These are phyloP conservation scores for Pulveroboletus sp. DNA, from an alignment of 768 basidiomycete species.

Conservation along the genomic window DNA sequence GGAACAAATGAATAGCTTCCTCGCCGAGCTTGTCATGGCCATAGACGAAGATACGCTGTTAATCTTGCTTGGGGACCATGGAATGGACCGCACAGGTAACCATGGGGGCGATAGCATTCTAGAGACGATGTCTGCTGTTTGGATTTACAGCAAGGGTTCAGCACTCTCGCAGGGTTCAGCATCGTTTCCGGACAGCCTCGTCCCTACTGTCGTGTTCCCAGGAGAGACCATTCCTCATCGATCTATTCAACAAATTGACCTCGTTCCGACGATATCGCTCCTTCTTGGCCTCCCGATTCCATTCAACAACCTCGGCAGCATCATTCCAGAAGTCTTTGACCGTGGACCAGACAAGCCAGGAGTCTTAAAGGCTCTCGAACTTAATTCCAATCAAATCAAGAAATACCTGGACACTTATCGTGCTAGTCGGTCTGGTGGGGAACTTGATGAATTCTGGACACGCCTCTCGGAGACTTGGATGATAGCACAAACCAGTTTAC, in stretches of 20 bases:
- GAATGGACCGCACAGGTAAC: slow-evolving; percentile 93
- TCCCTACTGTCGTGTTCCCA: slow-evolving; percentile 58
- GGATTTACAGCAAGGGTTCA: slow-evolving; percentile 85
- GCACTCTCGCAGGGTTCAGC: slow-evolving; percentile 37
- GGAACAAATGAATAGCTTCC: slow-evolving; percentile 79
- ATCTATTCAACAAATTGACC: slow-evolving; percentile 86
- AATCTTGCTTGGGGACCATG: slow-evolving; percentile 92
- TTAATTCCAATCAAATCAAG: slow-evolving; percentile 74
- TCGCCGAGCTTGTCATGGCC: slow-evolving; percentile 63
- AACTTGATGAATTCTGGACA: slow-evolving; percentile 65
- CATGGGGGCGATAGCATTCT: slow-evolving; percentile 88
- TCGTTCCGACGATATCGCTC: slow-evolving; percentile 83
- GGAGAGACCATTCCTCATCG: slow-evolving; percentile 51
- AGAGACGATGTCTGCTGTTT: slow-evolving; percentile 82
- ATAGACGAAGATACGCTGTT: slow-evolving; percentile 88
- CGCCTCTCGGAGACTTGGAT: slow-evolving; percentile 46
- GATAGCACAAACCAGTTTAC: slow-evolving; percentile 27
- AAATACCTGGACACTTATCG: slow-evolving; percentile 76
- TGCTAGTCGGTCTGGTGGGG: slow-evolving; percentile 59
- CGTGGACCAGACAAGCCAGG: slow-evolving; percentile 31
- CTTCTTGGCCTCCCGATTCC: slow-evolving; percentile 92
- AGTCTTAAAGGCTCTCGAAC: slow-evolving; percentile 55
- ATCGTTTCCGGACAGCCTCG: slow-evolving; percentile 44
- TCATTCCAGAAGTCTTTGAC: slow-evolving; percentile 91
- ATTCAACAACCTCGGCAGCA: slow-evolving; percentile 87